Base-by-base conservation (phyloP, 768 basidiomycete species). In the Termitomyces sp. region DNA sequence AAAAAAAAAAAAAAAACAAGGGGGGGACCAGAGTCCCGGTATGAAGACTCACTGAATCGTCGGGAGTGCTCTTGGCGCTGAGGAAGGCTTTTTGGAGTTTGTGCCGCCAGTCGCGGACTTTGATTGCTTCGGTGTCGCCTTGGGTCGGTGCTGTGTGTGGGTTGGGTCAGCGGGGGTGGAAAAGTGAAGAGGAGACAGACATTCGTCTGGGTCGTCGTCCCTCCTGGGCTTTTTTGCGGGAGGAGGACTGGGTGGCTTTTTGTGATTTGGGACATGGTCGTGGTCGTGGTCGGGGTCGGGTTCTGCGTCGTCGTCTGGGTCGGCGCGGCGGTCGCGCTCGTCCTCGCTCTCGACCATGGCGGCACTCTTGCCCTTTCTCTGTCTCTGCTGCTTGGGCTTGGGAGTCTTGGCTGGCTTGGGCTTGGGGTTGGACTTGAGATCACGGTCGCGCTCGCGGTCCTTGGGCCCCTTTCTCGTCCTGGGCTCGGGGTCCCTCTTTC, bases 41-140 rank as follows among this genome's bases (percentile, higher is more conserved):
- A 2, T 23, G 23, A 23, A 23, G 2, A 62, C 61, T 35, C 53
- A 66, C 65, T 5, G 57, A 54, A 4, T 61, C 59, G 30, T 64
- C 59, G 1, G 64, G 66, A 2, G 53, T 55, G 3, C 40, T 47
- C 46, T 65, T 66, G 12, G 35, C 41, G 51, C 65, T 61, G 23
- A 90, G 67, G 70, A 88, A 83, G 0, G 81, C 86, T 63, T 88
- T 84, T 69, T 92, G 89, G 12, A 91, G 77, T 67, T 80, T 86
- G 70, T 91, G 89, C 61, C 89, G 76, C 89, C 89, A 91, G 56
- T 86, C 85, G 65, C 85, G 84, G 66, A 91, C 87, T 66, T 83
- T 86, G 54, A 74, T 64, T 23, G 84, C 87, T 59, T 88, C 86
- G 1, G 78, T 78, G 68, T 89, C 85, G 49, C 69, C 73, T 42